Evolutionary conservation across 768 basidiomycete species (phyloP), one percentile per base, ranked within the genome.

Genomic region (Bullera alba): DNA sequence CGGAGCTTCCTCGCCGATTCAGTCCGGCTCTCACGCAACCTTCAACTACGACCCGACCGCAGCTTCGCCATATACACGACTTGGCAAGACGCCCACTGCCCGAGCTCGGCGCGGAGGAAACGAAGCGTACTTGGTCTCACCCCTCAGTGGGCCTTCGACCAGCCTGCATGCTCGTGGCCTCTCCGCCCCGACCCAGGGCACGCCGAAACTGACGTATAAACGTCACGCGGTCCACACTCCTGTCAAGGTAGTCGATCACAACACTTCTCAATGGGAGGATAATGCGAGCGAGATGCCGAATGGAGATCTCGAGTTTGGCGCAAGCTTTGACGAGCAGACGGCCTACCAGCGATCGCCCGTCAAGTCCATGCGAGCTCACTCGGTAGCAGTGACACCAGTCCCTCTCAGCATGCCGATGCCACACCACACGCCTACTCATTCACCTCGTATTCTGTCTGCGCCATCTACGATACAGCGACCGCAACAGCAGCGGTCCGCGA

Each of bases 11-110:
- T 43, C 42, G 6, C 42, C 42, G 6, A 27, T 43, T 26, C 42
- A 43, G 14, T 26, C 22, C 26, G 19, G 25, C 19, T 6, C 28
- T 5, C 42, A 43, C 26, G 23, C 23, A 10, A 10, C 42, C 6
- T 43, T 43, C 26, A 19, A 43, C 12, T 43, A 7, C 25, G 42
- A 43, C 27, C 22, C 27, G 5, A 28, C 42, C 12, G 27, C 22
- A 7, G 10, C 22, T 6, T 43, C 42, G 42, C 23, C 42, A 25
- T 43, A 6, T 43, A 6, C 19, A 5, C 12, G 21, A 8, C 27
- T 43, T 12, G 42, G 42, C 42, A 43, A 43, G 28, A 43, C 42
- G 42, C 42, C 42, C 6, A 12, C 23, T 6, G 42, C 42, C 12
- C 23, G 27, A 19, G 15, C 28, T 19, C 6, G 27, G 25, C 6